A percentile compares a stretch with the other conserved stretches of the same genome.
phyloP scores from a whole-genome alignment of 2,329 filamentous ascomycete species.

The Myriosclerotinia scirpicola region DNA sequence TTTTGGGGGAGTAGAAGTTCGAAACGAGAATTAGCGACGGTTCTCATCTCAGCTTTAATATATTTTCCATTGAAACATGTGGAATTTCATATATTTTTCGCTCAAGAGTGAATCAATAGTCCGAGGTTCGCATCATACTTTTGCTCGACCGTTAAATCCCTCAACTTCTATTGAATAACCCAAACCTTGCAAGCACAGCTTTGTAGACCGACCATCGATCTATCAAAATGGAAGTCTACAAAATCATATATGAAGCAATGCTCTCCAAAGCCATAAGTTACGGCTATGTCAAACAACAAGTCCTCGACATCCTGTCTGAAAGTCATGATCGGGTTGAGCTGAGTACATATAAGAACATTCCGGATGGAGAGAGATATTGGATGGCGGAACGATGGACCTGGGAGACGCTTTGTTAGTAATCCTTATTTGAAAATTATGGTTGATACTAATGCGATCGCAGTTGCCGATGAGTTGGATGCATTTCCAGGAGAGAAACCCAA shows the following conservation, averaged over 20 bases:
- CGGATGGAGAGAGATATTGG: neutral
- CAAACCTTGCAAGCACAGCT: neutral
- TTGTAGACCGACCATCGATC: neutral
- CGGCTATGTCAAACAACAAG: slow-evolving; percentile 6
- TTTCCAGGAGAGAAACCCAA: neutral
- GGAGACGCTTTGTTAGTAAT: neutral
- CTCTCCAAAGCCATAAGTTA: neutral
- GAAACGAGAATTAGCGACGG: neutral
- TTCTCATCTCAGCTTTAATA: neutral
- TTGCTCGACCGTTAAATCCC: too few species aligned
- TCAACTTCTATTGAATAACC: neutral
- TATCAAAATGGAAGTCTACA: neutral
- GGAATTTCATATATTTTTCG: neutral
- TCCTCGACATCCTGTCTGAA: neutral
- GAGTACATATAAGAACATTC: neutral
- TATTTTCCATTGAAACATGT: neutral
- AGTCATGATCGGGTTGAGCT: neutral
- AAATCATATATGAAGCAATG: neutral
- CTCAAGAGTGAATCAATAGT: neutral
- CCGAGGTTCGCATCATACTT: neutral
- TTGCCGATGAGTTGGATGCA: neutral
- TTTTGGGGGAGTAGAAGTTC: neutral
- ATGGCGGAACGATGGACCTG: slow-evolving; percentile 6
- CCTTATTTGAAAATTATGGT: neutral
- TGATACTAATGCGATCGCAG: neutral